phyloP scores from a whole-genome alignment of 106 monocot genomes.

The Alisma plantagoaquatica region DNA sequence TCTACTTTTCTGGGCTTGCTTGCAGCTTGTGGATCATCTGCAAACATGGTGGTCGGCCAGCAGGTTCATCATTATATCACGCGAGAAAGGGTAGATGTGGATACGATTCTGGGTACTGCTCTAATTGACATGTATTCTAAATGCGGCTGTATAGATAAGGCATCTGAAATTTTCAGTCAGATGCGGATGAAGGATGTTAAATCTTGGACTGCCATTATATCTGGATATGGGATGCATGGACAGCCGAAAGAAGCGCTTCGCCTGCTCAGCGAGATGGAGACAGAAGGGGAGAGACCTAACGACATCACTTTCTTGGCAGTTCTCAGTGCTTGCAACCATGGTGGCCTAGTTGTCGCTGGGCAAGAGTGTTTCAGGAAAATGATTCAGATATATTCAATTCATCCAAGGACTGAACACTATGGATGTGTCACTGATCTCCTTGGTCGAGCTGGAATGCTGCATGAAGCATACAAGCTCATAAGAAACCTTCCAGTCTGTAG shows the following conservation, averaged over 20 bases:
- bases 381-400: slow-evolving; percentile 13
- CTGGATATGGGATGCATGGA: slow-evolving; percentile 32
- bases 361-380: slow-evolving; percentile 28
- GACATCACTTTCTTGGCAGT: slow-evolving; percentile 40
- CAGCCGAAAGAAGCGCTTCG: slow-evolving; percentile 18
- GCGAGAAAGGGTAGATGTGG: slow-evolving; percentile 14
- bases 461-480: slow-evolving; percentile 43
- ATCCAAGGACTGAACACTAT: slow-evolving; percentile 33
- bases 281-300: slow-evolving; percentile 26
- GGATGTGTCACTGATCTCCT: slow-evolving; percentile 47
- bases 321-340: slow-evolving; percentile 44
- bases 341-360: slow-evolving; percentile 24
- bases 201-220: slow-evolving; percentile 51
- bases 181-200: slow-evolving; percentile 36
- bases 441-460: slow-evolving; percentile 38
- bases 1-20: slow-evolving; percentile 28
- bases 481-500: slow-evolving; percentile 15
- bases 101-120: slow-evolving; percentile 34
- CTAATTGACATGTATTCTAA: slow-evolving; percentile 47
- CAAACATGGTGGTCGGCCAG: slow-evolving; percentile 22
- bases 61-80: slow-evolving; percentile 12
- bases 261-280: slow-evolving; percentile 31
- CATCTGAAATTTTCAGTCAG: slow-evolving; percentile 18
- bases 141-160: slow-evolving; percentile 30
- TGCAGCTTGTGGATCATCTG: slow-evolving; percentile 35